phyloP scores from a whole-genome alignment of 495 filamentous ascomycete species.

The Glutinoglossum americanum region DNA sequence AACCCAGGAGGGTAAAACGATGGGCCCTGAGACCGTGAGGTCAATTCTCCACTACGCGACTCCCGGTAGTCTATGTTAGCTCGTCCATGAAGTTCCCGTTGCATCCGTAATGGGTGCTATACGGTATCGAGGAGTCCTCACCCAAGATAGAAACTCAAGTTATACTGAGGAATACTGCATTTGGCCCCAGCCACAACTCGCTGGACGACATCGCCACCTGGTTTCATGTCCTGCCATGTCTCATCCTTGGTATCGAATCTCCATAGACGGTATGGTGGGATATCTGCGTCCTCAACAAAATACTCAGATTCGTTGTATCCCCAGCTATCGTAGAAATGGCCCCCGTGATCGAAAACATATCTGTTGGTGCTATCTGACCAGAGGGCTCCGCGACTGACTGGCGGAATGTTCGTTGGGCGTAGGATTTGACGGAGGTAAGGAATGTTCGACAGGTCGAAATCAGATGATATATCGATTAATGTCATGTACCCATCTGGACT shows the following conservation, averaged over 20 bases:
- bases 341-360: neutral
- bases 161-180: neutral
- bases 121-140: neutral
- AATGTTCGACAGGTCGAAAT: neutral
- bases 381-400: neutral
- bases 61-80: neutral
- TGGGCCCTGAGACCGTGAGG: neutral
- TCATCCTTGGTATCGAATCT: neutral
- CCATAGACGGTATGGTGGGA: neutral
- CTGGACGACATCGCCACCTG: neutral
- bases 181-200: neutral
- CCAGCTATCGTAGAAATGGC: neutral
- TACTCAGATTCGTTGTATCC: neutral
- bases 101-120: too few species aligned
- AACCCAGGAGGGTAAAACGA: neutral
- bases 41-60: neutral
- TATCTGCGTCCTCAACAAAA: neutral
- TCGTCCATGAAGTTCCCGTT: neutral
- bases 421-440: neutral
- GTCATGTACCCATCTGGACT: neutral
- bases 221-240: neutral
- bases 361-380: neutral
- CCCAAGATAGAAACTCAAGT: neutral
- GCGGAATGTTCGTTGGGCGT: neutral
- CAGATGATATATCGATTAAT: neutral